Conservation (phyloP, 139 green algal species). For the Haematococcus lacustris region DNA sequence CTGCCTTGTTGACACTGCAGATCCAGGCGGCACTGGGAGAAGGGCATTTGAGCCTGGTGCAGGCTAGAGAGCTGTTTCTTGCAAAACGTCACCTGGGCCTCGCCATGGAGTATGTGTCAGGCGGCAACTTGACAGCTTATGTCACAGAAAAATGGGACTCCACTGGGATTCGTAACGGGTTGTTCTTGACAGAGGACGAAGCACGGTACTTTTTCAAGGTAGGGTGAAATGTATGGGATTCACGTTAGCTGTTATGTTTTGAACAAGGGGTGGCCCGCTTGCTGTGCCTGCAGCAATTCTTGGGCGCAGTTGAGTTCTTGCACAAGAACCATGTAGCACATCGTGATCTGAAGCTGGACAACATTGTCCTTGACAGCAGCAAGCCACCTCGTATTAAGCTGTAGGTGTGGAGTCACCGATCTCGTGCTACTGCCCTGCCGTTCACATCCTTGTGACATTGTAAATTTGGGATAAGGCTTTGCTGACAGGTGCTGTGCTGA, state of each 20-base stretch:
- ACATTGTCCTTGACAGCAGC: slow-evolving; percentile 71
- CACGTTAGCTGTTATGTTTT: neutral
- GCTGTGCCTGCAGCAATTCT: slow-evolving; percentile 47
- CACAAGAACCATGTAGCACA: slow-evolving; percentile 78
- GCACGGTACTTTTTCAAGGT: slow-evolving; percentile 80
- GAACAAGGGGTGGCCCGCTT: too few relatives aligned
- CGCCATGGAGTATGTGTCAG: slow-evolving; percentile 73
- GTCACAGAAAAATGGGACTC: slow-evolving; percentile 32
- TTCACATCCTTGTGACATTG: too few relatives aligned
- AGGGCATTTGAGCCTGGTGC: slow-evolving; percentile 58
- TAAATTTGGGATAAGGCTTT: too few relatives aligned
- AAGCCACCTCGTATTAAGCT: slow-evolving; percentile 70
- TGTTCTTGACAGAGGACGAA: slow-evolving; percentile 60
- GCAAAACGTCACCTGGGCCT: slow-evolving; percentile 48
- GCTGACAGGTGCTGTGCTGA: neutral
- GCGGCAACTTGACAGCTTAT: slow-evolving; percentile 61
- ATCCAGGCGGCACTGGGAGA: slow-evolving; percentile 62
- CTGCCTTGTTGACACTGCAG: too few relatives aligned
- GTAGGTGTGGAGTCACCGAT: too few relatives aligned
- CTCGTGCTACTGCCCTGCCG: too few relatives aligned
- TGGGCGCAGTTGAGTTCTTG: slow-evolving; percentile 76
- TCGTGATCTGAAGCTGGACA: slow-evolving; percentile 76
- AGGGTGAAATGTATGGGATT: neutral
- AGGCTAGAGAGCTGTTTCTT: slow-evolving; percentile 32
- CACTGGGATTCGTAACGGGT: slow-evolving; percentile 18